Evolutionary conservation across 2,329 filamentous ascomycete species (phyloP).

Genomic region (Colletotrichum tropicicola): DNA sequence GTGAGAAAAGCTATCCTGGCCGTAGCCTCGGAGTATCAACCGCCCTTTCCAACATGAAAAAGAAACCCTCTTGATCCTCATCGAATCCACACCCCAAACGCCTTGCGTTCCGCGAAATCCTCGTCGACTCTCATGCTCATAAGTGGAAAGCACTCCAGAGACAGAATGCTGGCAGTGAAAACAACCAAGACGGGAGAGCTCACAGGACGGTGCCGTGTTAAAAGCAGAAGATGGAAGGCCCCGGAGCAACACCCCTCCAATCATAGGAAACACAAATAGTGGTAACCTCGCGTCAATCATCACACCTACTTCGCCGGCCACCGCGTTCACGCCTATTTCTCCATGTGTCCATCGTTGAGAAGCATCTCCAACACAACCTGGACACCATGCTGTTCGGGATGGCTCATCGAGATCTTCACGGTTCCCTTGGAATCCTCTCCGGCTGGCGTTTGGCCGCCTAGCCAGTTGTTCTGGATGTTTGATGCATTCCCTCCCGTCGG

Average conservation of each 20-base stretch:
- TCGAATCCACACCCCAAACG: conserved; percentile 10
- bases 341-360: conserved; percentile 83
- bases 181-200: background rate
- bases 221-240: background rate
- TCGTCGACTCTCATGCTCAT: conserved; percentile 1
- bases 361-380: conserved; percentile 94
- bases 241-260: background rate
- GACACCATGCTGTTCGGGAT: conserved; percentile 84
- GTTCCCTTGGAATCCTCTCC: conserved; percentile 71
- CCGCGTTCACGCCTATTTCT: conserved; percentile 44
- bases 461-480: conserved; percentile 39
- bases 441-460: conserved; percentile 40
- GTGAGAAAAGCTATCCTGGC: background rate
- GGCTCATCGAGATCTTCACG: conserved; percentile 94
- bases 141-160: background rate
- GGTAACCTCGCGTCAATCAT: conserved; percentile 11
- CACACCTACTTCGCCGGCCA: background rate
- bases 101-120: conserved; percentile 10
- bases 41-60: conserved; percentile 16
- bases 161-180: background rate
- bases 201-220: background rate
- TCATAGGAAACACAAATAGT: background rate
- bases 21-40: conserved; percentile 9
- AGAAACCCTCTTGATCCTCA: conserved; percentile 1
- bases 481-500: conserved; percentile 60